Evolutionary conservation across 306 rosid species (phyloP), one percentile per base, ranked within the genome.

Genomic region (Medicago lupulina): DNA sequence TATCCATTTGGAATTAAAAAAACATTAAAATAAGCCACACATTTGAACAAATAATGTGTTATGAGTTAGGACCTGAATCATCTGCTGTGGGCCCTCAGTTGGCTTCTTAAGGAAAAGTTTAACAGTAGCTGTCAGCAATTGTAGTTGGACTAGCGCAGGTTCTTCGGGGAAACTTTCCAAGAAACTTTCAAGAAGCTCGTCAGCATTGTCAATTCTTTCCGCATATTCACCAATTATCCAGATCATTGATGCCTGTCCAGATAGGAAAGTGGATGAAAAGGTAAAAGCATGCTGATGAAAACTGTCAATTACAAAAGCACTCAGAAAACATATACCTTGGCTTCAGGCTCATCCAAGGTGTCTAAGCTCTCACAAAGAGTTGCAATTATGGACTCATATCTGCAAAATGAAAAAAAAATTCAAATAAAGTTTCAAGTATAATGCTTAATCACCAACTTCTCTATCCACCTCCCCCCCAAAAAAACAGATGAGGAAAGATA

Each of bases 221-320:
- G 99, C 99, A 76, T 96, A 96, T 74, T 96, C 99, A 50, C 99
- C 99, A 84, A 96, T 96, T 77, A 96, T 96, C 99, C 99, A 96
- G 54, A 96, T 96, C 99, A 96, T 96, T 13, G 99, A 96, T 40
- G 99, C 99, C 99, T 96, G 57, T 60, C 76, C 76, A 46, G 46
- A 72, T 16, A 65, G 89, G 93, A 8, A 66, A 81, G 55, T 10
- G 34, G 10, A 59, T 25, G 25, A 61, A 36, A 31, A 79, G 61
- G 57, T 66, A 75, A 61, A 28, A 41, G 11, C 51, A 57, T 55
- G 38, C 51, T 46, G 44, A 73, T 73, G 63, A 61, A 68, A 50
- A 71, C 74, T 28, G 70, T 58, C 38, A 57, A 69, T 64, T 46
- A 77, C 8, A 74, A n/a, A 7, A 50, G 63, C 74, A 79, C 67